Evolutionary conservation across 352 stramenopile species (phyloP).

Genomic region (Elongisporangium senticosum): DNA sequence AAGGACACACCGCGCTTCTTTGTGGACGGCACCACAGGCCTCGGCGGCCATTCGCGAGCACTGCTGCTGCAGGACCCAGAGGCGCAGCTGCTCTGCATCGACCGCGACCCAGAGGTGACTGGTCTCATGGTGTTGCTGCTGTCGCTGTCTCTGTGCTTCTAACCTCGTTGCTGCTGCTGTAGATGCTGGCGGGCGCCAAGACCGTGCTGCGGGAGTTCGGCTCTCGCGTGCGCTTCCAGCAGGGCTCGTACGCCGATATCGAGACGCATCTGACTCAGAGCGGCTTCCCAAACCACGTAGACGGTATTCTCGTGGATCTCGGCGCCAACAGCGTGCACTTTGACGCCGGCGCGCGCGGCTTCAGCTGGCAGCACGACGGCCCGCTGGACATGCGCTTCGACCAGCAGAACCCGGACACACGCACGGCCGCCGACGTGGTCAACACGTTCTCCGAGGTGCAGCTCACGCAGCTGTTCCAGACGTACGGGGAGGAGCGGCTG

Average conservation of each 20-base stretch:
- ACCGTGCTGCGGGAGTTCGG: constrained; percentile 41
- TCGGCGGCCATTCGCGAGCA: constrained; percentile 60
- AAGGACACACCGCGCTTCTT: constrained; percentile 29
- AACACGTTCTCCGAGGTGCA: constrained; percentile 71
- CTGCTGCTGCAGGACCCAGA: constrained; percentile 41
- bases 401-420: constrained; percentile 17
- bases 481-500: constrained; percentile 66
- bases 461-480: constrained; percentile 63
- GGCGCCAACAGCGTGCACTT: constrained; percentile 84
- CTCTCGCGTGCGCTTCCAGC: constrained; percentile 44
- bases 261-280: constrained; percentile 22
- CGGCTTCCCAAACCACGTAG: constrained; percentile 42
- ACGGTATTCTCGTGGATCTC: constrained; percentile 73
- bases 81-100: constrained; percentile 68
- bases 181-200: constrained; percentile 49
- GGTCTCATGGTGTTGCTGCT: neutral
- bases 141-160: neutral
- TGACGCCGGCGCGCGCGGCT: constrained; percentile 55
- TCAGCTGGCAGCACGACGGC: constrained; percentile 69
- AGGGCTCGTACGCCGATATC: constrained; percentile 61
- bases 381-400: constrained; percentile 82
- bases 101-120: constrained; percentile 60
- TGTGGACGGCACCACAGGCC: constrained; percentile 69
- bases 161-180: neutral
- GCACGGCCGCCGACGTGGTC: constrained; percentile 58